Conservation (phyloP, 108 stramenopile species). For the Parietichytrium sp. region DNA sequence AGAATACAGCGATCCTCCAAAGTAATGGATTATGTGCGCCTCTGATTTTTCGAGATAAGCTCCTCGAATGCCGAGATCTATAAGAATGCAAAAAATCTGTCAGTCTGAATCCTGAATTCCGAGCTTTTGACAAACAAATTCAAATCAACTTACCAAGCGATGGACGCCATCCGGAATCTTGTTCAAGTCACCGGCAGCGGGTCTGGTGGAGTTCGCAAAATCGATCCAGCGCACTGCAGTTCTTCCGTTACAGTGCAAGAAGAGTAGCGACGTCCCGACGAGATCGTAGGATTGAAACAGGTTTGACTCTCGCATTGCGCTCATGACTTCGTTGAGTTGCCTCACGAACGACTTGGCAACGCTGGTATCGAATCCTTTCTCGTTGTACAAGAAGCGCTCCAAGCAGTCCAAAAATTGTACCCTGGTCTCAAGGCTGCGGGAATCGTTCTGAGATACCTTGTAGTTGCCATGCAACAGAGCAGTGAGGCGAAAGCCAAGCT, state of each 20-base stretch:
- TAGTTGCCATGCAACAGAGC: conserved; percentile 8
- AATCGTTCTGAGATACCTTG: conserved; percentile 1
- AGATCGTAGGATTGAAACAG: neutral
- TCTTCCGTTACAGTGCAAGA: neutral
- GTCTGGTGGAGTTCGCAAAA: conserved; percentile 6
- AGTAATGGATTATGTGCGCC: too few species aligned
- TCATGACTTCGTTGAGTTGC: neutral
- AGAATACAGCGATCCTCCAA: too few species aligned
- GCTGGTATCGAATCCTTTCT: neutral
- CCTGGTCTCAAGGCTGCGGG: neutral
- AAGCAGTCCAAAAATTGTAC: neutral
- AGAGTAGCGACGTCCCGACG: conserved; percentile 16
- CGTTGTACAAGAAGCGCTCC: conserved; percentile 35
- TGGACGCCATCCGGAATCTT: neutral
- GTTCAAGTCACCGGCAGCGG: neutral
- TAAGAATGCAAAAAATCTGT: too few species aligned
- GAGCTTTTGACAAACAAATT: too few species aligned
- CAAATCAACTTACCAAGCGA: too few species aligned
- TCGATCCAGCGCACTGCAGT: neutral
- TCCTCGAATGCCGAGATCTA: conserved; percentile 30
- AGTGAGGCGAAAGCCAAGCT: conserved; percentile 36
- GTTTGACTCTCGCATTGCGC: neutral
- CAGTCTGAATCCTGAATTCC: too few species aligned
- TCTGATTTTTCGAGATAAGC: too few species aligned
- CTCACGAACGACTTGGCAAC: conserved; percentile 18